Evolutionary conservation across 176 grass and related monocot genomes (phyloP).

Genomic region (Alopecurus myosuroides): DNA sequence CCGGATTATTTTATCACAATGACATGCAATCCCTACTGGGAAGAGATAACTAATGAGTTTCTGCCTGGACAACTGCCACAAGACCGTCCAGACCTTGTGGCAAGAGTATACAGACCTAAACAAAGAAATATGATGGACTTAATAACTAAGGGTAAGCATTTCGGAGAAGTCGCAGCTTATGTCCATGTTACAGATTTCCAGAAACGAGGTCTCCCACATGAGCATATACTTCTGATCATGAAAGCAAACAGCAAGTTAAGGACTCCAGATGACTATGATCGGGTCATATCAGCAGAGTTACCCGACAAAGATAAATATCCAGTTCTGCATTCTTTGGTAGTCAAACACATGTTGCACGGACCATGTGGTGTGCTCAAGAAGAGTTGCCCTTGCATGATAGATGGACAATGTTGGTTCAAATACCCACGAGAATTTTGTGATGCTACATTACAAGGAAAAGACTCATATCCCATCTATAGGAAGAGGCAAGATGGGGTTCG

Average conservation of each 20-base stretch:
- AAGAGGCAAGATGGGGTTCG: neutral
- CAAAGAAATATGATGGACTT: no score
- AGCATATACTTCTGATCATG: neutral
- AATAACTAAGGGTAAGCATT: no score
- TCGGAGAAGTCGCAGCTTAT: no score
- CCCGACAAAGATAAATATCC: neutral
- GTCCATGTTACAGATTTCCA: no score
- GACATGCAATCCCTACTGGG: no score
- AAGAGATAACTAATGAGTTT: no score
- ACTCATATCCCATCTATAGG: neutral
- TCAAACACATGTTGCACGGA: neutral
- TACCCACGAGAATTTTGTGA: neutral
- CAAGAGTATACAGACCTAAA: no score
- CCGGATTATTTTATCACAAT: no score
- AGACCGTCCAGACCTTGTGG: no score
- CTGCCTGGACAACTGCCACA: no score
- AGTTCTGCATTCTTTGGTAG: neutral
- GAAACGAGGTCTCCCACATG: no score
- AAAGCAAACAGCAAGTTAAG: neutral
- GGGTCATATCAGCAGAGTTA: neutral
- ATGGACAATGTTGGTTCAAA: neutral
- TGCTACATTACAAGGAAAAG: neutral
- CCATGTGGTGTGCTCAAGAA: neutral
- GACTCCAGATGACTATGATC: slow-evolving; percentile 12
- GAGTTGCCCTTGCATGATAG: neutral